These are phyloP conservation scores for Fusarium anthophilum DNA, from an alignment of 2,329 filamentous ascomycete genomes.

Conservation along the genomic window DNA sequence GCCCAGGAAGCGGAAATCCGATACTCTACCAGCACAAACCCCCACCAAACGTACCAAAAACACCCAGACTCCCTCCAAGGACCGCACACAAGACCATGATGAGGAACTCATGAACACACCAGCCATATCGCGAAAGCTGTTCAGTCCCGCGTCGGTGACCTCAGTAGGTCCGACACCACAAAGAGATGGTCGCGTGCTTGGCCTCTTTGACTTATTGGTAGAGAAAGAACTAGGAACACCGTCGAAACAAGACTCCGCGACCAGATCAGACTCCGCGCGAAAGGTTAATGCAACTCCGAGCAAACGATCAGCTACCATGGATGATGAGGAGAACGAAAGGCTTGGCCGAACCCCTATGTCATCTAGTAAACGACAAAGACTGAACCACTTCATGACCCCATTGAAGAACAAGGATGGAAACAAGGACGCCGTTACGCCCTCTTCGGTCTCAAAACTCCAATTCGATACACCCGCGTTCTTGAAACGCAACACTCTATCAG, in stretches of 20 bases:
- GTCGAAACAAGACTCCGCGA: slow-evolving; percentile 50
- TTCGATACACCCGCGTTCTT: slow-evolving; percentile 79
- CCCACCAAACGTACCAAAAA: slow-evolving; percentile 62
- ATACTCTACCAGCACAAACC: slow-evolving; percentile 51
- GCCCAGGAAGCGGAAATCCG: slow-evolving; percentile 54
- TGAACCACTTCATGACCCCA: slow-evolving; percentile 74
- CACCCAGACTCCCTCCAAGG: slow-evolving; percentile 58
- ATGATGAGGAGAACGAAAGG: slow-evolving; percentile 44
- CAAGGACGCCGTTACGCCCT: slow-evolving; percentile 55
- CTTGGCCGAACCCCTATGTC: slow-evolving; percentile 62
- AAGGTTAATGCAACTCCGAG: slow-evolving; percentile 56
- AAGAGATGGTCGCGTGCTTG: slow-evolving; percentile 78
- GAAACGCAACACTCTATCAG: slow-evolving; percentile 56
- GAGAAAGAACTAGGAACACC: slow-evolving; percentile 61
- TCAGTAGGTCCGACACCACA: slow-evolving; percentile 82
- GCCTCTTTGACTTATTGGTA: slow-evolving; percentile 77
- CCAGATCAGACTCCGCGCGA: slow-evolving; percentile 32
- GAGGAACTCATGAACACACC: slow-evolving; percentile 64
- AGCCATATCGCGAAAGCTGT: slow-evolving; percentile 65
- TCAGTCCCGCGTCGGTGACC: slow-evolving; percentile 67
- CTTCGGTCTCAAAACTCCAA: slow-evolving; percentile 63
- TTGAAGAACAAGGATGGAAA: slow-evolving; percentile 59
- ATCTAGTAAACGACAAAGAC: slow-evolving; percentile 66
- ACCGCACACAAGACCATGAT: slow-evolving; percentile 44
- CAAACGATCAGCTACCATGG: slow-evolving; percentile 49